These are phyloP conservation scores for Clonostachys sp. DNA, from an alignment of 2,329 filamentous ascomycete genomes.

Conservation along the genomic window DNA sequence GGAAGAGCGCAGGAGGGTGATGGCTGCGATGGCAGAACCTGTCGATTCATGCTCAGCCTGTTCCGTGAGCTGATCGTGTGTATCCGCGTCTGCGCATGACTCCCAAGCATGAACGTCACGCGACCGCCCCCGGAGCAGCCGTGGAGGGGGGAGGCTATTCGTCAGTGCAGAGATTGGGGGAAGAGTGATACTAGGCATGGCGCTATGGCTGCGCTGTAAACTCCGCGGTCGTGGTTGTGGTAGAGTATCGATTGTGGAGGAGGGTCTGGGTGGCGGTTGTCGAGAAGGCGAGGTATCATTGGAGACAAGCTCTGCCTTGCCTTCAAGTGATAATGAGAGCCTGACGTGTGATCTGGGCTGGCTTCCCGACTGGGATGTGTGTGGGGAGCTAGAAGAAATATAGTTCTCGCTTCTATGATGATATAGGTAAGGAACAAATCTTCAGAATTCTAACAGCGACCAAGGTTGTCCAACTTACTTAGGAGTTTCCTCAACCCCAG, in stretches of 20 bases:
- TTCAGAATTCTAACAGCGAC: too few species aligned
- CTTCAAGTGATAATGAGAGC: constrained; percentile 80
- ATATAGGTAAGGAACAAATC: too few species aligned
- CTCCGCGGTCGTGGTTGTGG: constrained; percentile 38
- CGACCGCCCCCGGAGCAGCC: constrained; percentile 60
- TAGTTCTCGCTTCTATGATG: too few species aligned
- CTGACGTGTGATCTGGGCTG: constrained; percentile 29
- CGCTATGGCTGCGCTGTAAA: constrained; percentile 69
- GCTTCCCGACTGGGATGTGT: not conserved
- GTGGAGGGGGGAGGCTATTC: constrained; percentile 25
- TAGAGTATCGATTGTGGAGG: constrained; percentile 29
- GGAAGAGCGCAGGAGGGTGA: constrained; percentile 69
- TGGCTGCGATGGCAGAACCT: constrained; percentile 76
- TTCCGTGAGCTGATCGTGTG: constrained; percentile 72
- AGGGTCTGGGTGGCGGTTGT: constrained; percentile 40
- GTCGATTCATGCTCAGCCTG: constrained; percentile 76
- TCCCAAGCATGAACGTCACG: constrained; percentile 89
- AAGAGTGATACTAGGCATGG: constrained; percentile 47
- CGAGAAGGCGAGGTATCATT: constrained; percentile 57
- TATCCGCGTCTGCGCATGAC: constrained; percentile 79
- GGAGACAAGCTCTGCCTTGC: constrained; percentile 76
- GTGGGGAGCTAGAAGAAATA: not conserved
- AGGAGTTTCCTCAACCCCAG: too few species aligned
- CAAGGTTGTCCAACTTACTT: too few species aligned
- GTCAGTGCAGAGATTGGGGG: constrained; percentile 50